Base-by-base conservation (phyloP, 768 basidiomycete species). In the Trametes villosa region DNA sequence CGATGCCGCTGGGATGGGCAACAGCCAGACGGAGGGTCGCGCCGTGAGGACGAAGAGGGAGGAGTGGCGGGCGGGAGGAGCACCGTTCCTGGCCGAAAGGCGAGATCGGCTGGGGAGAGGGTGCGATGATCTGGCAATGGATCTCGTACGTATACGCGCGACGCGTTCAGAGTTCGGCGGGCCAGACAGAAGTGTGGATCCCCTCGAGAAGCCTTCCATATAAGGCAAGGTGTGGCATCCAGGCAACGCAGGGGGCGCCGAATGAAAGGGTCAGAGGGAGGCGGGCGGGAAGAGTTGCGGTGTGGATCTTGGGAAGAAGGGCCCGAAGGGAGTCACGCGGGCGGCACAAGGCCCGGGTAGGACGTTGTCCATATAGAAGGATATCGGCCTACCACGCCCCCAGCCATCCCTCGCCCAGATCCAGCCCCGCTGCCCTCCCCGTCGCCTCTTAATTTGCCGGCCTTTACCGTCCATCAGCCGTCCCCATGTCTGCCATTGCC, bases 401-500 rank as follows among this genome's bases (percentile, higher is more conserved):
- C 47, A 29, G 46, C 44, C 17, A 12, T 46, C 44, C 48, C 41
- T 44, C 48, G 18, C 48, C 52, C 48, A 22, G 42, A 45, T 46
- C 44, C 44, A 41, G 36, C 36, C 50, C n/a, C 54, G 18, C 38
- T 38, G 17, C 49, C 27, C 49, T 58, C 26, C 17, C 40, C 40
- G 4, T 22, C 24, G 26, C 40, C 34, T 57, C 50, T 51, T 44
- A 45, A 53, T 52, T 52, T 33, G 36, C 63, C 58, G 63, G 53
- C 47, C 57, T 20, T 49, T 33, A 36, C 52, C 55, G 42, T 22
- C 34, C 30, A 24, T 52, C 20, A 9, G 29, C 41, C n/a, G 11
- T 17, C 22, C 12, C 57, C 58, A 60, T 57, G 59, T 57, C 63
- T 33, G 56, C 62, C 41, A 48, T 56, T 55, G 53, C 63, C 63